These are phyloP conservation scores for Crithidia fasciculata DNA, from an alignment of 208 protist species.

Conservation along the genomic window DNA sequence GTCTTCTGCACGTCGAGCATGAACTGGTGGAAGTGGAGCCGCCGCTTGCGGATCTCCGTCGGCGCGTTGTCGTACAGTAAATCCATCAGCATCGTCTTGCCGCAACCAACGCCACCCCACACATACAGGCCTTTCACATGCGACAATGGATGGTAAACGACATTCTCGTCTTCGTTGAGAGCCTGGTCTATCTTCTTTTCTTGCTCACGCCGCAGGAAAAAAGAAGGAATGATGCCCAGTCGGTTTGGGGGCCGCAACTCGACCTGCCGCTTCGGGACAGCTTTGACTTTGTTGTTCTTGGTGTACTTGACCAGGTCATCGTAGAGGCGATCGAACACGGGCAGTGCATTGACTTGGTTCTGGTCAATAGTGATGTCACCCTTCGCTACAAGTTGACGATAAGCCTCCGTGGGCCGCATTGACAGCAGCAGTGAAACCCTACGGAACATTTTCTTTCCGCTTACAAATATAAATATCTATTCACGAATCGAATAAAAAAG, in stretches of 20 bases:
- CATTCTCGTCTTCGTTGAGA: conserved; percentile 37
- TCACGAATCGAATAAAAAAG: conserved; percentile 6
- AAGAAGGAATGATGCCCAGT: conserved; percentile 78
- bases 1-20: conserved; percentile 95
- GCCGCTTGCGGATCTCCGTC: conserved; percentile 77
- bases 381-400: conserved; percentile 47
- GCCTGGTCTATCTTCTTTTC: conserved; percentile 74
- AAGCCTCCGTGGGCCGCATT: conserved; percentile 61
- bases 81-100: conserved; percentile 97
- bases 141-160: conserved; percentile 78
- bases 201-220: conserved; percentile 78
- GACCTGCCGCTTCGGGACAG: conserved; percentile 55
- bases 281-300: conserved; percentile 37
- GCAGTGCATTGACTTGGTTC: conserved; percentile 66
- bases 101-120: conserved; percentile 95
- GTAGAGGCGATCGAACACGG: conserved; percentile 84
- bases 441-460: conserved; percentile 50
- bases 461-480: too few species aligned
- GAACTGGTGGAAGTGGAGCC: conserved; percentile 97
- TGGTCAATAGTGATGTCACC: conserved; percentile 66
- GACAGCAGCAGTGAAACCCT: conserved; percentile 37
- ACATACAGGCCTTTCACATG: conserved; percentile 93
- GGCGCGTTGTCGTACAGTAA: conserved; percentile 91
- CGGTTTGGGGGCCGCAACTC: conserved; percentile 84
- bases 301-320: conserved; percentile 71